phyloP scores from a whole-genome alignment of 2,329 filamentous ascomycete genomes.

The Talaromyces sp. region DNA sequence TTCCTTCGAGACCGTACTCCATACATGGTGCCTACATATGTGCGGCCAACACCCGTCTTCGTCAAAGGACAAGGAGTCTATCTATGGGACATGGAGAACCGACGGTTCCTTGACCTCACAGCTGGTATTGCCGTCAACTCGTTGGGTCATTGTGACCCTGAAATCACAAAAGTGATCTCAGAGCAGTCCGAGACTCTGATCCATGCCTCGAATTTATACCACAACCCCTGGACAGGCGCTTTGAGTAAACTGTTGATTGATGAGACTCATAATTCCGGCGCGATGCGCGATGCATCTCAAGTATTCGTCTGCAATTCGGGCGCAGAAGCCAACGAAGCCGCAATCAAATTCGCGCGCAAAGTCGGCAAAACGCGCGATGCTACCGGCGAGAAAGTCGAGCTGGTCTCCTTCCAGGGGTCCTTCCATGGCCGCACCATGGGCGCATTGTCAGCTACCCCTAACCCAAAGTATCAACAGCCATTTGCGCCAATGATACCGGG shows the following conservation, averaged over 20 bases:
- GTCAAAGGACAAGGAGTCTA: slow-evolving; percentile 82
- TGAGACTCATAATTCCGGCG: slow-evolving; percentile 73
- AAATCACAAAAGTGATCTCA: slow-evolving; percentile 69
- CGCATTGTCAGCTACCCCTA: slow-evolving; percentile 88
- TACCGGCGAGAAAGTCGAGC: slow-evolving; percentile 69
- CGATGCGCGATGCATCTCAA: slow-evolving; percentile 73
- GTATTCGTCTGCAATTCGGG: slow-evolving; percentile 97
- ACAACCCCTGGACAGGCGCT: slow-evolving; percentile 91
- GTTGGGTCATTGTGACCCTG: slow-evolving; percentile 83
- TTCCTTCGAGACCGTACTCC: slow-evolving; percentile 73
- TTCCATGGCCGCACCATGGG: slow-evolving; percentile 99
- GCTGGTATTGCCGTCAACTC: slow-evolving; percentile 94
- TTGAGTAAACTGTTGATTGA: slow-evolving; percentile 82
- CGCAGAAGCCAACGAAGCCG: slow-evolving; percentile 94
- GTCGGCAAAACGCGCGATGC: slow-evolving; percentile 73
- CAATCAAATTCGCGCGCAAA: slow-evolving; percentile 95
- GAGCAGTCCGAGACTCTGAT: slow-evolving; percentile 78
- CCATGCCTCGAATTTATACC: slow-evolving; percentile 93
- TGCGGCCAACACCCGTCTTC: slow-evolving; percentile 85
- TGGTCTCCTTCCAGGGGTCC: slow-evolving; percentile 86
- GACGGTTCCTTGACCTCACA: slow-evolving; percentile 90
- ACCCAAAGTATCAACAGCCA: slow-evolving; percentile 94
- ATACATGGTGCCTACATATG: slow-evolving; percentile 95
- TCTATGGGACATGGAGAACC: slow-evolving; percentile 84
- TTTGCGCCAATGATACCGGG: slow-evolving; percentile 95